Percentiles rank a stretch among this genome's conserved stretches.
phyloP scores from a whole-genome alignment of 2,329 filamentous ascomycete species.

The Aspergillus ustus region DNA sequence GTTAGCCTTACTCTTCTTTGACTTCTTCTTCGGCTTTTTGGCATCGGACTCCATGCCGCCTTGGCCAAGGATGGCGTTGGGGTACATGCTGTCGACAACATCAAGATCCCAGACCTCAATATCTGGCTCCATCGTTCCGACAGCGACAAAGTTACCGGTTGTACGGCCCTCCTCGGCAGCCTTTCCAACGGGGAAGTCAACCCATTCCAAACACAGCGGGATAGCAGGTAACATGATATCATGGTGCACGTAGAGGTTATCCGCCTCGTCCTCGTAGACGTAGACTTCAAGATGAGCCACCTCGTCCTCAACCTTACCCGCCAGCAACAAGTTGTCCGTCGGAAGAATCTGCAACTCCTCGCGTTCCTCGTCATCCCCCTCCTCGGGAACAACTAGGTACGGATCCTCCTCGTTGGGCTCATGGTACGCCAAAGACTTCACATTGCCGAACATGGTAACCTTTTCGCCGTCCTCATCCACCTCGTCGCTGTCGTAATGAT shows the following conservation, averaged over 20 bases:
- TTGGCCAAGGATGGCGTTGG: conserved; percentile 91
- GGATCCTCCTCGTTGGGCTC: conserved; percentile 93
- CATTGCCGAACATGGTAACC: conserved; percentile 92
- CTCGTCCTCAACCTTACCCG: conserved; percentile 95
- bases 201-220: conserved; percentile 92
- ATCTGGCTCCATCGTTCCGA: conserved; percentile 97
- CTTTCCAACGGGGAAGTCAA: conserved; percentile 87
- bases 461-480: conserved; percentile 69
- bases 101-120: conserved; percentile 99
- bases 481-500: conserved; percentile 89
- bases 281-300: conserved; percentile 96
- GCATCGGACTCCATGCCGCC: conserved; percentile 57
- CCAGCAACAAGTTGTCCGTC: conserved; percentile 89
- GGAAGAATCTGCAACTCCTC: conserved; percentile 92
- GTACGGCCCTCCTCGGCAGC: conserved; percentile 65
- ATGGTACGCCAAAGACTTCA: conserved; percentile 92
- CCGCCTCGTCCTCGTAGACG: conserved; percentile 91
- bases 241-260: conserved; percentile 99
- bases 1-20: conserved; percentile 87
- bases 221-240: conserved; percentile 99
- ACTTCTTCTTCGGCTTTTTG: conserved; percentile 82
- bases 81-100: conserved; percentile 96
- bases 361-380: conserved; percentile 84
- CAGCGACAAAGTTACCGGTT: conserved; percentile 87
- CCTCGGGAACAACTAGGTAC: conserved; percentile 86